A percentile compares a stretch with the other conserved stretches of the same genome.
Evolutionary conservation across 2,329 filamentous ascomycete species (phyloP).

Genomic region (Incumbomyces lentus): DNA sequence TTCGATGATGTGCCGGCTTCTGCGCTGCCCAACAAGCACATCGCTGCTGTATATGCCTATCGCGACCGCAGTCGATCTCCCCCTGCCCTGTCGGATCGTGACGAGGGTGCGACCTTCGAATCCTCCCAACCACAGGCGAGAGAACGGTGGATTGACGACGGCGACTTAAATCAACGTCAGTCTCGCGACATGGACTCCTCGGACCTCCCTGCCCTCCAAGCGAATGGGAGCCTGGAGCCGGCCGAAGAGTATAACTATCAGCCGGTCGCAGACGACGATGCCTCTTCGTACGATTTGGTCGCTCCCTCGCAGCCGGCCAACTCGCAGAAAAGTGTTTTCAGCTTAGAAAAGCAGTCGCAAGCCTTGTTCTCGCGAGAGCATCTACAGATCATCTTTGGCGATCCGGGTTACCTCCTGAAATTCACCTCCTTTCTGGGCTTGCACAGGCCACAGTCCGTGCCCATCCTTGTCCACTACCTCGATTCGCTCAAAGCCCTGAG

Average conservation of each 20-base stretch:
- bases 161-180: neutral
- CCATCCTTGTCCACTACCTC: constrained; percentile 60
- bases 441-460: constrained; percentile 51
- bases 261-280: constrained; percentile 24
- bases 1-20: constrained; percentile 7
- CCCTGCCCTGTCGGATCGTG: neutral
- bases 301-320: constrained; percentile 22
- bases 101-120: neutral
- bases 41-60: constrained; percentile 4
- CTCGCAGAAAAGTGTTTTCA: constrained; percentile 29
- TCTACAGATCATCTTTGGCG: constrained; percentile 53
- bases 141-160: neutral
- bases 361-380: constrained; percentile 57
- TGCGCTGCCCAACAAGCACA: constrained; percentile 4
- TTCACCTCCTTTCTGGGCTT: constrained; percentile 59
- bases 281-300: constrained; percentile 27
- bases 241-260: constrained; percentile 4
- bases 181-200: neutral
- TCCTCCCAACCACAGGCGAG: neutral
- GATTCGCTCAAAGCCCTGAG: constrained; percentile 60
- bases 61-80: constrained; percentile 1
- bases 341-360: constrained; percentile 55
- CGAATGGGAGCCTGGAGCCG: neutral
- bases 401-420: constrained; percentile 50
- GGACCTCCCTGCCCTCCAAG: constrained; percentile 8